Base-by-base conservation (phyloP, 306 rosid genomes). In the Benincasa hispida region DNA sequence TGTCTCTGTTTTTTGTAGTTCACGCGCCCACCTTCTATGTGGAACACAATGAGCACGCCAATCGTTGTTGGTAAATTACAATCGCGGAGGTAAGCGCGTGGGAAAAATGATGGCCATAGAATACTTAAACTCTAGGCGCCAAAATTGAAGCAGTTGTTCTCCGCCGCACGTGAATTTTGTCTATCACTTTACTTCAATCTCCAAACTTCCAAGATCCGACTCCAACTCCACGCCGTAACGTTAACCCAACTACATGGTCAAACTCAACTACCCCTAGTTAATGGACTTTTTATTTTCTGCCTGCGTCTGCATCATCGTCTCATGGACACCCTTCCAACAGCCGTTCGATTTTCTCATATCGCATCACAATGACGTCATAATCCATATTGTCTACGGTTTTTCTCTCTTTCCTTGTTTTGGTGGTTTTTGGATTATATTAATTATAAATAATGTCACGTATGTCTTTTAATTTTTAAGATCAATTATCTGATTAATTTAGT, bases 61-160 rank as follows among this genome's bases (percentile, higher is more conserved):
- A n/a, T n/a, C n/a, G n/a, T n/a, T n/a, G n/a, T n/a, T n/a, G n/a
- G n/a, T n/a, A n/a, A n/a, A n/a, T n/a, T 41, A 2, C 19, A 21
- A 2, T 5, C 1, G 53, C 5, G 53, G 6, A 68, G 34, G 0
- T n/a, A 4, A 3, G 55, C 34, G 74, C 55, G 74, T 68, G 55
- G 74, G 74, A 0, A 22, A 13, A 5, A 21, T 0, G 24, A 4
- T 5, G 30, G 10, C 19, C 0, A 66, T 14, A 10, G 2, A 67
- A 15, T 8, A 17, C 10, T n/a, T 32, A 0, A 63, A 35, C 27
- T 32, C 34, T 24, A 34, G 39, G 76, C 76, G 58, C 58, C 76
- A 41, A 47, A 70, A 70, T 70, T 70, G 56, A 47, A n/a, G 75
- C n/a, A 8, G 22, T 69, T 70, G 76, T 70, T n/a, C 57, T 70